Base-by-base conservation (phyloP, 2,329 filamentous ascomycete genomes). In the Chaetomiaceae sp. region DNA sequence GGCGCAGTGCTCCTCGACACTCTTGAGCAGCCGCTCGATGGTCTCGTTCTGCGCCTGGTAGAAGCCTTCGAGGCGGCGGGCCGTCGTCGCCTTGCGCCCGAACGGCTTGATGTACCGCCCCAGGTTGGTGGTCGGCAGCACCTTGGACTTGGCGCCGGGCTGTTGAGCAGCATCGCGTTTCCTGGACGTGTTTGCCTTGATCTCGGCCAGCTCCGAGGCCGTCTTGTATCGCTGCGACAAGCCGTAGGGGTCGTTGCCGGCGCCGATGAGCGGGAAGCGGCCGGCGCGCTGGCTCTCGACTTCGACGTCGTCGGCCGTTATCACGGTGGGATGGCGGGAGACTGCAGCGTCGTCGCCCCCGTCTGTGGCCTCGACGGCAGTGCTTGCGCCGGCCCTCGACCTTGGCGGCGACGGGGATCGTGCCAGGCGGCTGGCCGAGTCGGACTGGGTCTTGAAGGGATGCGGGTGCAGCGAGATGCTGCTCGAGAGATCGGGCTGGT, bases 31-130 rank as follows among this genome's bases (percentile, higher is more conserved):
- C 11, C 89, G 83, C 73, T 96, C 84, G 61, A 99, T 99, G 63
- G 89, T 91, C 68, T 91, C 89, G 68, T 99, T 99, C 68, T 99
- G 92, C 27, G 79, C 79, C 68, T 89, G 82, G 76, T 97, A 97
- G 74, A 96, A 97, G 47, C 83, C 81, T 64, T 88, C 80, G 15
- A 97, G 69, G n/a, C 63, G 63, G 6, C 64, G 64, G 15, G 64
- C 67, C 50, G 64, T 66, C 22, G 65, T 45, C n/a, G 66, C 65
- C 2, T 61, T 59, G 69, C 60, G 71, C 65, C 59, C 65, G 14
- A 66, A 61, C 11, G 58, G 48, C 15, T 63, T 66, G 15, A 68
- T 65, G 58, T 69, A 71, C 2, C 54, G 47, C 8, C 46, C 51
- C 11, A 65, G 47, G 20, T 61, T 51, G 39, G 58, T 56, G 20